A percentile compares a stretch with the other conserved stretches of the same genome.
These are phyloP conservation scores for Dysphania ambrosioides DNA, from an alignment of 148 eudicot species.

Conservation along the genomic window DNA sequence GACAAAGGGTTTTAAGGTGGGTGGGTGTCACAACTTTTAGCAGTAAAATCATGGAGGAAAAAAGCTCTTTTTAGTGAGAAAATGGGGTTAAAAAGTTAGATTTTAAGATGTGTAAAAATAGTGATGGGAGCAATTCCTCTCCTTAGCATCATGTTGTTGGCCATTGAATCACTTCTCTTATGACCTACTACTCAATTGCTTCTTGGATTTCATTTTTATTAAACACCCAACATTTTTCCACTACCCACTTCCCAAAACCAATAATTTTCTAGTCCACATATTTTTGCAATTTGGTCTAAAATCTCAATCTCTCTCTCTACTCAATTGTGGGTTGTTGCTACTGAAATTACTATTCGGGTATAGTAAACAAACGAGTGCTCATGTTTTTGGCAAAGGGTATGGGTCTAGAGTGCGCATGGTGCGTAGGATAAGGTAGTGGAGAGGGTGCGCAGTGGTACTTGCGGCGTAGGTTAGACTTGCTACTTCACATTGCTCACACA, in stretches of 20 bases:
- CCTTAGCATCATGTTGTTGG: conserved; percentile 58
- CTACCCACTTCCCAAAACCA: neutral
- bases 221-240: conserved; percentile 26
- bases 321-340: neutral
- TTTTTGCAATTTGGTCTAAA: too few relatives aligned
- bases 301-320: neutral
- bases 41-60: conserved; percentile 53
- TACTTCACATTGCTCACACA: conserved; percentile 30
- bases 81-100: conserved; percentile 3
- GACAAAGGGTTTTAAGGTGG: conserved; percentile 26
- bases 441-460: conserved; percentile 19
- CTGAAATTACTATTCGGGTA: conserved; percentile 17
- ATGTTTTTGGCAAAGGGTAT: conserved; percentile 4
- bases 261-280: conserved; percentile 1
- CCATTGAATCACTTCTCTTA: conserved; percentile 44
- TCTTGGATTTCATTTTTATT: conserved; percentile 22
- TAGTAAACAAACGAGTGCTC: conserved; percentile 6
- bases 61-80: conserved; percentile 15
- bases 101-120: conserved; percentile 31
- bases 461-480: conserved; percentile 28
- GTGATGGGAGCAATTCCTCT: conserved; percentile 50
- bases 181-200: conserved; percentile 42
- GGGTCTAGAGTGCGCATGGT: conserved; percentile 13
- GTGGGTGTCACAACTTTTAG: conserved; percentile 31
- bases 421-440: conserved; percentile 25